Evolutionary conservation across 345 rosid genomes (phyloP), one percentile per base, ranked within the genome.

Genomic region (Moricandia arvensis): DNA sequence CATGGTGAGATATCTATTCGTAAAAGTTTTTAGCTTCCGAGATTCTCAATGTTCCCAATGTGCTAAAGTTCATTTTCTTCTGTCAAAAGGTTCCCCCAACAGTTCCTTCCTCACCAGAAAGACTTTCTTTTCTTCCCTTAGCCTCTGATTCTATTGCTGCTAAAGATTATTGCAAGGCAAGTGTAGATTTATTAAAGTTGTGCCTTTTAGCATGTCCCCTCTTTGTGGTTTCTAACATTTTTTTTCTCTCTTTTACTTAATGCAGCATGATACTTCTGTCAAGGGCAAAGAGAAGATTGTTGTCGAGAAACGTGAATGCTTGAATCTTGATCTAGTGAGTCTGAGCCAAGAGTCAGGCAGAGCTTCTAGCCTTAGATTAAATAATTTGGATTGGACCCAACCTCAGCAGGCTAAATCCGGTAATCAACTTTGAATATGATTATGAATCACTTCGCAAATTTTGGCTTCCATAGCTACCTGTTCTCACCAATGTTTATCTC

Each of bases 1-100:
- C 74, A 88, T 83, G 93, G 93, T 88, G 86, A 88, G 87, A 74
- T 57, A 76, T 68, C 71, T 59, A 30, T 35, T 68, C 79, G 26
- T 63, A 5, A 79, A 51, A 35, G 77, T 67, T 80, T 79, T 64
- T 38, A 34, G 59, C 75, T 34, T 16, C 63, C 26, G 7, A 63
- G 70, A 63, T 66, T 81, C 74, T 69, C 79, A 37, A 34, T 43
- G 66, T 68, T 72, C 47, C 17, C 7, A n/a, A 69, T 71, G 31
- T 80, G 55, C 72, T 74, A 65, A 82, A 57, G 45, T 16, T 69
- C 66, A 49, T 47, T 81, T 16, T 43, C 18, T 35, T 16, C 70
- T 81, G 63, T 49, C 74, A n/a, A 53, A 80, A 87, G 93, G 86
- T 80, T 77, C 74, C 85, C 75, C 84, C 91, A 76, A 65, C 21